Evolutionary conservation across 768 basidiomycete species (phyloP).

Genomic region (Boletus vermiculosoides): DNA sequence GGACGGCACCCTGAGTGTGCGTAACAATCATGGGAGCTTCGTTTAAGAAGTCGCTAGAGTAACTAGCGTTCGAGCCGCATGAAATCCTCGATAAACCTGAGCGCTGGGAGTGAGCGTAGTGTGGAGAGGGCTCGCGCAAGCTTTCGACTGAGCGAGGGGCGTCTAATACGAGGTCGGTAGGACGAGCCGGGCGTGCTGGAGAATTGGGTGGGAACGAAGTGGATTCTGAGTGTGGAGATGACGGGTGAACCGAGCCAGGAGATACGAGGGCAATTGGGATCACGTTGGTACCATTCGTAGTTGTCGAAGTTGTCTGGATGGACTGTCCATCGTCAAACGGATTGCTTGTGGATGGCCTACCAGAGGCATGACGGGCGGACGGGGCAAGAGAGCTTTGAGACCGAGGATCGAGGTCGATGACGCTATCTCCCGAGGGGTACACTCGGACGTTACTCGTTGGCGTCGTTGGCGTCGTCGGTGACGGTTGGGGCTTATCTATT

Average conservation of each 20-base stretch:
- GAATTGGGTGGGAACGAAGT: slow-evolving; percentile 28
- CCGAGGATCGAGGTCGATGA: slow-evolving; percentile 61
- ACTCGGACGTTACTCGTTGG: slow-evolving; percentile 43
- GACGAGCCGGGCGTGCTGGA: slow-evolving; percentile 55
- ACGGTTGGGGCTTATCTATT: slow-evolving; percentile 52
- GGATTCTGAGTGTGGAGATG: slow-evolving; percentile 36
- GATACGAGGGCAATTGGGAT: slow-evolving; percentile 83
- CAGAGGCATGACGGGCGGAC: slow-evolving; percentile 16
- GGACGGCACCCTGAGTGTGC: slow-evolving; percentile 56
- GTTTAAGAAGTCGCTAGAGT: slow-evolving; percentile 73
- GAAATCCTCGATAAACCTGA: slow-evolving; percentile 64
- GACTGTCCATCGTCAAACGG: slow-evolving; percentile 78
- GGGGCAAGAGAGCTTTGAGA: slow-evolving; percentile 35
- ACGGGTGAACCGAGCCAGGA: slow-evolving; percentile 44
- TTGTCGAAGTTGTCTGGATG: slow-evolving; percentile 72
- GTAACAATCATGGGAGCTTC: slow-evolving; percentile 84
- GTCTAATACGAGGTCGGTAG: slow-evolving; percentile 59
- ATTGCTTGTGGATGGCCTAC: slow-evolving; percentile 41
- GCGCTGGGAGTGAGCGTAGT: slow-evolving; percentile 46
- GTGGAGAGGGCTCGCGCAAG: slow-evolving; percentile 35
- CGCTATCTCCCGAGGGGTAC: slow-evolving; percentile 47
- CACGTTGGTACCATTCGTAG: slow-evolving; percentile 78
- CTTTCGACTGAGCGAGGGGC: slow-evolving; percentile 61
- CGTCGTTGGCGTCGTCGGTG: slow-evolving; percentile 19
- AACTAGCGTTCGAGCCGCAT: slow-evolving; percentile 73